Percentiles rank a stretch among this genome's conserved stretches.
Conservation (phyloP, 768 basidiomycete genomes). For the Termitomyces sp. region DNA sequence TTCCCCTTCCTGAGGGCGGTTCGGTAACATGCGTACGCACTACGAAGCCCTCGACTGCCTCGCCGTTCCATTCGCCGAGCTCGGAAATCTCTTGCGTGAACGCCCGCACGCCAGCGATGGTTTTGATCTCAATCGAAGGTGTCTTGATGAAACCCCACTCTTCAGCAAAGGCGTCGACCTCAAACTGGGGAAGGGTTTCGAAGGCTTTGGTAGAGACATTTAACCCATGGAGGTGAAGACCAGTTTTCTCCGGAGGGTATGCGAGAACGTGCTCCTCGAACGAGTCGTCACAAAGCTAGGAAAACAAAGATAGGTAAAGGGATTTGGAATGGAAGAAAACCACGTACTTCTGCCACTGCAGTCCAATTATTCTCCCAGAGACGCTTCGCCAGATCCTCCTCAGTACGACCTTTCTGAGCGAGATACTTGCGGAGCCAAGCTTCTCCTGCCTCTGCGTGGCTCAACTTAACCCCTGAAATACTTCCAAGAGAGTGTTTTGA, state of each 20-base stretch:
- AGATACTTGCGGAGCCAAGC: constrained; percentile 77
- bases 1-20: constrained; percentile 28
- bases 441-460: constrained; percentile 83
- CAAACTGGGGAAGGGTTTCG: constrained; percentile 58
- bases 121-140: constrained; percentile 46
- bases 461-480: constrained; percentile 32
- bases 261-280: constrained; percentile 96
- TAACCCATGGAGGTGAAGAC: constrained; percentile 90
- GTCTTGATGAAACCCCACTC: constrained; percentile 94
- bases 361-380: constrained; percentile 87
- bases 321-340: not conserved
- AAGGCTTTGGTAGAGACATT: constrained; percentile 69
- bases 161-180: constrained; percentile 75
- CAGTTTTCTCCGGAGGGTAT: constrained; percentile 77
- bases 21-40: constrained; percentile 67
- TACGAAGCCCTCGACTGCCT: constrained; percentile 91
- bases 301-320: not conserved
- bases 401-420: constrained; percentile 51
- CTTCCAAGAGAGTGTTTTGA: constrained; percentile 90
- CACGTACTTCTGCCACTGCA: constrained; percentile 81
- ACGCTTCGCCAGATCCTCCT: constrained; percentile 64
- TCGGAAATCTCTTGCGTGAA: constrained; percentile 69
- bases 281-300: constrained; percentile 90
- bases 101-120: constrained; percentile 58
- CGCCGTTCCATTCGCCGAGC: constrained; percentile 76